A percentile compares a stretch with the other conserved stretches of the same genome.
Conservation (phyloP, 306 rosid species). For the Abrus precatorius region DNA sequence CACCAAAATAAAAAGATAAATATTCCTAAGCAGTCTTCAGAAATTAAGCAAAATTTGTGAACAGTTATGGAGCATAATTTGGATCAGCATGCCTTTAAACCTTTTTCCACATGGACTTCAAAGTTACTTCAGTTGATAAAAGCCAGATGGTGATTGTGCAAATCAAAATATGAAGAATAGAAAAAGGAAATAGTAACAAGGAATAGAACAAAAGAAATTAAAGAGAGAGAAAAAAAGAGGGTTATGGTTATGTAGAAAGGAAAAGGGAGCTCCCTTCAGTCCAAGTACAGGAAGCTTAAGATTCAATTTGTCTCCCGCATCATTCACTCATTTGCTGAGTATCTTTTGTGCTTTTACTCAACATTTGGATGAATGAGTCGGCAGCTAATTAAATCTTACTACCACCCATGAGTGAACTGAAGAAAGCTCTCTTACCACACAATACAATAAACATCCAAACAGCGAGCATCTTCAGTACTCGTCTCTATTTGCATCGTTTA, state of each 20-base stretch:
- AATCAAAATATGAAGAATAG: not conserved
- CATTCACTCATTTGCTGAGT: conserved; percentile 92
- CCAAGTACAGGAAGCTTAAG: conserved; percentile 85
- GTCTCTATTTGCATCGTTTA: not conserved
- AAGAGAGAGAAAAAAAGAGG: too few relatives aligned
- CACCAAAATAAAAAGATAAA: not conserved
- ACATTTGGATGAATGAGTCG: conserved; percentile 98
- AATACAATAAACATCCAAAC: too few relatives aligned
- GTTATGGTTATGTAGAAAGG: not conserved
- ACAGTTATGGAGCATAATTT: too few relatives aligned
- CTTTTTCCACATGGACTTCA: too few relatives aligned
- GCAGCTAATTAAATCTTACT: conserved; percentile 83
- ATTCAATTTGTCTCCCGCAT: conserved; percentile 90
- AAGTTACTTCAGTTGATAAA: too few relatives aligned
- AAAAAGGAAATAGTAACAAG: not conserved
- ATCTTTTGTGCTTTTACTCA: conserved; percentile 42
- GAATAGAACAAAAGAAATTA: too few relatives aligned
- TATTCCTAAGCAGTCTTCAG: too few relatives aligned
- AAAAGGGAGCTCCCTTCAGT: conserved; percentile 99
- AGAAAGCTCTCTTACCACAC: conserved; percentile 79
- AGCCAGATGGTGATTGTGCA: not conserved
- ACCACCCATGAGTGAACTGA: conserved; percentile 85
- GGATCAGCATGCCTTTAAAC: too few relatives aligned
- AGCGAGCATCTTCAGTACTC: too few relatives aligned
- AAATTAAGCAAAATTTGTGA: not conserved